Evolutionary conservation across 768 basidiomycete species (phyloP), one percentile per base, ranked within the genome.

Genomic region (Boletus subcaerulescens): DNA sequence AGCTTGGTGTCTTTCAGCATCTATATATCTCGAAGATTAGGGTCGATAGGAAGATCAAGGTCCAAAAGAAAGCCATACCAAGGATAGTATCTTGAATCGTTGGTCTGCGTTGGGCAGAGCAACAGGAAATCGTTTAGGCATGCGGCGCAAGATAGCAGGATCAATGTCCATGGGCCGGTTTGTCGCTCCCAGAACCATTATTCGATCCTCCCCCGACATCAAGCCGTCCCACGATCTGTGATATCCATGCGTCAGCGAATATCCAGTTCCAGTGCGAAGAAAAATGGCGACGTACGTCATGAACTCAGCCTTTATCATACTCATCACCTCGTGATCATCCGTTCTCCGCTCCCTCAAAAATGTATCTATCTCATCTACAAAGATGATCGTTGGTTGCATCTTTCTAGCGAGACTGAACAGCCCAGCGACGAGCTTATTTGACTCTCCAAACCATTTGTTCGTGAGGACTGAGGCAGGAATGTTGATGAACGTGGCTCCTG

Each of bases 301-400:
- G 63, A 92, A 92, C 65, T 93, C 91, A 0, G 94, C 94, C 71
- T 98, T 97, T 83, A 98, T 95, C 93, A 98, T 98, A 5, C 88
- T 94, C 35, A 94, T 98, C 48, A 93, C 96, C 65, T 99, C 97
- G 68, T 99, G 97, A 65, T 98, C 96, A 11, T 87, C 86, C 52
- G 84, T 82, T 26, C 86, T 85, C 57, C 97, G 79, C 68, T 96
- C 91, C 51, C 95, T 79, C 69, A 99, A 73, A 71, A 99, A 93
- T 1, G 91, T 92, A 65, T 99, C 96, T 60, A 99, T 98, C 73
- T 98, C 97, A 68, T 99, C 96, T 65, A 98, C 97, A 72, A 99
- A 99, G 60, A 99, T 95, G 67, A 99, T 98, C 54, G 87, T 82
- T 0, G 97, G 97, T 65, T 98, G 93, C 3, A 91, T 83, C 74